Base-by-base conservation (phyloP, 257 asterid species). In the Hygrophila difformis region DNA sequence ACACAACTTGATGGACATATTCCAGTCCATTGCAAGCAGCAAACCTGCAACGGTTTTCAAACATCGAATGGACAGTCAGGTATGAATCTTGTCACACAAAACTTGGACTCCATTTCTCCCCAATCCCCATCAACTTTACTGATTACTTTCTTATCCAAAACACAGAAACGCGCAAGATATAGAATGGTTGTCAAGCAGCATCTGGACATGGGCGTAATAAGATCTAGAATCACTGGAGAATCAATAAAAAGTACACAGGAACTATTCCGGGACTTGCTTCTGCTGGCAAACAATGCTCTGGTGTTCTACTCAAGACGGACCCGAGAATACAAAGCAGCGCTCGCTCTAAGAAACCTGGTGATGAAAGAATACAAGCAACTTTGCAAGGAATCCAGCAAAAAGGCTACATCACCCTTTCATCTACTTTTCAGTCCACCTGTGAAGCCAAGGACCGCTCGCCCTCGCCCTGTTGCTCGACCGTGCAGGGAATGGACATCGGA, bases 31-130 rank as follows among this genome's bases (percentile, higher is more conserved):
- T 44, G 77, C 85, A 1, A 66, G 47, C 65, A 73, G 82, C 6
- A 85, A 74, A 35, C 71, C 77, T 3, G 94, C 93, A 1, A 47
- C 67, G 6, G 94, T 79, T 56, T 85, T 89, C 54, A 73, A 74
- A 64, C 94, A 85, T 65, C 83, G 92, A 34, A 83, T 89, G 79
- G 98, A 89, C 63, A 70, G 96, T 62, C 98, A 87, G 96, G 93
- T 79, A 70, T 3, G 13, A 29, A 8, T 12, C 22, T 12, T 12
- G 24, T 17, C 10, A 18, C 7, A 23, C 15, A 9, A 12, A 18
- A 17, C n/a, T 21, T 23, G 47, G 55, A 16, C 39, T 34, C 14
- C 4, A 19, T 48, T 20, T 14, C 18, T 28, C 13, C n/a, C 29
- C 55, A 31, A 23, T 21, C 19, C 39, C 14, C 51, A 23, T 21